phyloP scores from a whole-genome alignment of 352 stramenopile genomes.

The Pythium coloratum region DNA sequence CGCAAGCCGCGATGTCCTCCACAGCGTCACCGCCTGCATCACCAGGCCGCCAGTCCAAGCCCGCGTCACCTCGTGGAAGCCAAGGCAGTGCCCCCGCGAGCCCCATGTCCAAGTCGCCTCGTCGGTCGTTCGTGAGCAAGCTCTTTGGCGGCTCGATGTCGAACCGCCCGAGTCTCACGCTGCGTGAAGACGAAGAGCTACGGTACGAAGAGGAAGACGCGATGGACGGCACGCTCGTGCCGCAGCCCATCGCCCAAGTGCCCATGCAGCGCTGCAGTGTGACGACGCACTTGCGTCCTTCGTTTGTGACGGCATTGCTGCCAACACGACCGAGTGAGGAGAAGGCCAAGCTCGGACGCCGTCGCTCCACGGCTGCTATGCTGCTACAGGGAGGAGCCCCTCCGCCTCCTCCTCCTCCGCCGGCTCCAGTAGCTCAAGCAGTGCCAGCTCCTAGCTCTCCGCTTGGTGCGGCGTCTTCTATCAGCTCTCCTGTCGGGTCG shows the following conservation, averaged over 20 bases:
- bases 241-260: slow-evolving; percentile 23
- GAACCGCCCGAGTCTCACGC: slow-evolving; percentile 12
- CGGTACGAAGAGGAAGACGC: background rate
- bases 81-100: background rate
- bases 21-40: background rate
- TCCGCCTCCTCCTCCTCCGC: background rate
- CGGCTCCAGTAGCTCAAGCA: background rate
- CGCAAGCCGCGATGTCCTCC: background rate
- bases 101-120: background rate
- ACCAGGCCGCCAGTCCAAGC: background rate
- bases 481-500: background rate
- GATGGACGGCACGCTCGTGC: slow-evolving; percentile 11
- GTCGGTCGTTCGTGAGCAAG: slow-evolving; percentile 15
- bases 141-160: slow-evolving; percentile 7
- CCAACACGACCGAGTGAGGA: background rate
- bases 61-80: background rate
- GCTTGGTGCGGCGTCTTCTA: background rate
- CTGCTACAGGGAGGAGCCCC: background rate
- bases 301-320: slow-evolving; percentile 24
- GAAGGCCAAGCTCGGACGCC: slow-evolving; percentile 14
- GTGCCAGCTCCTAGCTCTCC: background rate
- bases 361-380: slow-evolving; percentile 16
- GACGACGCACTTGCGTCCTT: slow-evolving; percentile 24
- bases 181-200: slow-evolving; percentile 8
- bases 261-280: slow-evolving; percentile 26